These are phyloP conservation scores for Pseudofabraea citricarpa DNA, from an alignment of 2,329 filamentous ascomycete genomes.

Conservation along the genomic window DNA sequence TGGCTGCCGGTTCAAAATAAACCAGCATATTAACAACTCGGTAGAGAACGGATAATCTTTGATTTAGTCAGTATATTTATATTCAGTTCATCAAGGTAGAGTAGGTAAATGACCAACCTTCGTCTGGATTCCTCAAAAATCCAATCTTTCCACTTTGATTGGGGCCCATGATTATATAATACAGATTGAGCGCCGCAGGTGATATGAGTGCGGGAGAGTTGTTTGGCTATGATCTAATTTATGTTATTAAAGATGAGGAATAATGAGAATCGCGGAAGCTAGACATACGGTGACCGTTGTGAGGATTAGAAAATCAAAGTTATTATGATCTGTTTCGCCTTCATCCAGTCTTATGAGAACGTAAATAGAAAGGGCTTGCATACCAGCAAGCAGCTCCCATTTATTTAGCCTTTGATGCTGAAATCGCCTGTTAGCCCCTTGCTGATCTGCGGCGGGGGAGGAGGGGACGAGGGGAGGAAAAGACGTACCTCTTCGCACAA, in stretches of 20 bases:
- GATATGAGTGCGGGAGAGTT: conserved; percentile 9
- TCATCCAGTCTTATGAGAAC: conserved; percentile 37
- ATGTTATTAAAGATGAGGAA: conserved; percentile 6
- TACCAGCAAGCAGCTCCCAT: conserved; percentile 35
- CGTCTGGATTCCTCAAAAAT: conserved; percentile 35
- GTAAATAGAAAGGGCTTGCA: conserved; percentile 40
- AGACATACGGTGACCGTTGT: conserved; percentile 29
- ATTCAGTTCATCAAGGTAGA: conserved; percentile 1
- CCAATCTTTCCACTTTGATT: conserved; percentile 34
- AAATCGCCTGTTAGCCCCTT: conserved; percentile 7
- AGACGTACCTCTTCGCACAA: conserved; percentile 29
- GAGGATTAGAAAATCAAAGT: conserved; percentile 33
- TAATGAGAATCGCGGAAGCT: conserved; percentile 2
- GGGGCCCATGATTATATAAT: conserved; percentile 15
- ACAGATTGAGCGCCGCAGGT: conserved; percentile 13
- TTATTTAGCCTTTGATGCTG: conserved; percentile 27
- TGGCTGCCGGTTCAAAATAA: conserved; percentile 34
- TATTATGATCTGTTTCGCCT: conserved; percentile 38
- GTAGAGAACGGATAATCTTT: conserved; percentile 34
- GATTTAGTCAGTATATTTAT: conserved; percentile 9
- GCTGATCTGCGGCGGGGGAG: background rate
- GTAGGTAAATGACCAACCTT: conserved; percentile 22
- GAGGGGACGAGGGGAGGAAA: no score
- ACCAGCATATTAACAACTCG: conserved; percentile 37
- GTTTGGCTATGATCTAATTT: conserved; percentile 11